Evolutionary conservation across 1,284 basidiomycete species (phyloP).

Genomic region (Ceratobasidium sp.): DNA sequence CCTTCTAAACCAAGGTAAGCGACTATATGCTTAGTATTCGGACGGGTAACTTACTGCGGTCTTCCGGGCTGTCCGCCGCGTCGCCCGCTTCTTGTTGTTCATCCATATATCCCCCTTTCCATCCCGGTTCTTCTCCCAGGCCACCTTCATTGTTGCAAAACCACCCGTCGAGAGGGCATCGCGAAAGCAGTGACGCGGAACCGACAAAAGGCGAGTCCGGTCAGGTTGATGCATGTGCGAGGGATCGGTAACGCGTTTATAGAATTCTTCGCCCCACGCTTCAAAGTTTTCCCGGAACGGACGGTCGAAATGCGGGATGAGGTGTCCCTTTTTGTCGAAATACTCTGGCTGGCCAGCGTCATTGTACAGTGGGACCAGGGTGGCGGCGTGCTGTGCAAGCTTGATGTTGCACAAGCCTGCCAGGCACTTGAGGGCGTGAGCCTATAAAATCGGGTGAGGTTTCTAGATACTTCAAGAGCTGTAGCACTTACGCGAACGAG

Average conservation of each 20-base stretch:
- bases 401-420: background rate
- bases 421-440: background rate
- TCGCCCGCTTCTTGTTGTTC: background rate
- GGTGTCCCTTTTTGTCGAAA: background rate
- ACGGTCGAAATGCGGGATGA: background rate
- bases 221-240: background rate
- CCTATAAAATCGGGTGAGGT: background rate
- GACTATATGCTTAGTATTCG: background rate
- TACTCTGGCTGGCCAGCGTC: background rate
- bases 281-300: background rate
- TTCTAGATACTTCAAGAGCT: too few species aligned
- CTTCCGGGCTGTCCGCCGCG: background rate
- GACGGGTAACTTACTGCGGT: background rate
- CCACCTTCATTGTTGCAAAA: slow-evolving; percentile 1
- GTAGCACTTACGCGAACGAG: too few species aligned
- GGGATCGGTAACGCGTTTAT: background rate
- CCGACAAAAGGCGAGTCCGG: background rate
- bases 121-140: background rate
- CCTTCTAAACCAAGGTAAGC: background rate
- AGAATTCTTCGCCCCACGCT: background rate
- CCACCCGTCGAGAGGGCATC: background rate
- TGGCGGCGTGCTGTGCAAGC: background rate
- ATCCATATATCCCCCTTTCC: background rate
- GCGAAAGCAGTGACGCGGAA: background rate
- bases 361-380: background rate